Conservation (phyloP, 306 rosid species). For the Calophaca sinica region DNA sequence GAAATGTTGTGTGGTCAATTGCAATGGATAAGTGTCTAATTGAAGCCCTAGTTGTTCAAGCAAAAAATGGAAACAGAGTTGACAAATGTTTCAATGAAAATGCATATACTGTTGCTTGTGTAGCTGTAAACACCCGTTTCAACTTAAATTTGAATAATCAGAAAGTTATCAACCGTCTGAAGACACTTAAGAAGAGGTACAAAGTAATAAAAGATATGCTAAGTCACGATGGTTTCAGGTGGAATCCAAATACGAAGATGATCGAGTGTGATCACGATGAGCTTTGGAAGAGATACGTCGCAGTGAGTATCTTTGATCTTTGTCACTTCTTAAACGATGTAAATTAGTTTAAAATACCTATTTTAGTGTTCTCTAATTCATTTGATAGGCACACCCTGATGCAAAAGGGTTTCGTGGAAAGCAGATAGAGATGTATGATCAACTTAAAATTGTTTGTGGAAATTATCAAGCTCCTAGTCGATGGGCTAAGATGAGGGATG, state of each 20-base stretch:
- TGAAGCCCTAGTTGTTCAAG: conserved; percentile 79
- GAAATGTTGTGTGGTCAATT: conserved; percentile 87
- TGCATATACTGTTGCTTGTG: conserved; percentile 83
- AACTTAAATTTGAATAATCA: conserved; percentile 81
- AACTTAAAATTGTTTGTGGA: conserved; percentile 86
- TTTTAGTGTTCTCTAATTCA: conserved; percentile 40
- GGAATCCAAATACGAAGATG: conserved; percentile 72
- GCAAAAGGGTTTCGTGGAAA: conserved; percentile 73
- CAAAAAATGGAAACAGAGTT: conserved; percentile 75
- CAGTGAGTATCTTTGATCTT: conserved; percentile 54
- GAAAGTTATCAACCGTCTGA: conserved; percentile 80
- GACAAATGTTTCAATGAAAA: conserved; percentile 85
- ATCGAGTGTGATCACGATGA: conserved; percentile 71
- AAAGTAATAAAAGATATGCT: conserved; percentile 74
- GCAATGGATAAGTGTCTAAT: conserved; percentile 85
- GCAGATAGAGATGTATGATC: conserved; percentile 83
- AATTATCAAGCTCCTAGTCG: conserved; percentile 77
- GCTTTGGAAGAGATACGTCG: conserved; percentile 76
- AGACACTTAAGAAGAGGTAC: conserved; percentile 85
- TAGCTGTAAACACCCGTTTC: conserved; percentile 71
- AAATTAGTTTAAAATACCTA: conserved; percentile 27
- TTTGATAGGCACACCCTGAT: conserved; percentile 73
- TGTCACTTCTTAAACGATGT: conserved; percentile 20
- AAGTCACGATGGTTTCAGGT: conserved; percentile 73
- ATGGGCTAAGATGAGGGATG: conserved; percentile 75